Conservation (phyloP, 257 asterid genomes). For the Nicotiana undulata region DNA sequence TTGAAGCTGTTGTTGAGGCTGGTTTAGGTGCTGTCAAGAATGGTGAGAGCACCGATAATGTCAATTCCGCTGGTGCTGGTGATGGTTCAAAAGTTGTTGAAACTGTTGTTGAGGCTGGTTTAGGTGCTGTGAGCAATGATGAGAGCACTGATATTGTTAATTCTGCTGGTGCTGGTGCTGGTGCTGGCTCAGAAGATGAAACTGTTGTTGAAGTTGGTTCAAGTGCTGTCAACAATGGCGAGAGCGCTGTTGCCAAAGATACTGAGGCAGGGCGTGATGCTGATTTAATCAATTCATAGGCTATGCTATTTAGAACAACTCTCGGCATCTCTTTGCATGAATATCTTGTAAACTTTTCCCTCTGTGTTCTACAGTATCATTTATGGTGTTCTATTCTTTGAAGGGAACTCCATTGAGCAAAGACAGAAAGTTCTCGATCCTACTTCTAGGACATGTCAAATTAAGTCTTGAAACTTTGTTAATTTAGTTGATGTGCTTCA, state of each 20-base stretch:
- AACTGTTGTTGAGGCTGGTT: background rate
- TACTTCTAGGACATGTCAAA: background rate
- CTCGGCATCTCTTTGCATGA: background rate
- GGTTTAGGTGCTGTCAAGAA: background rate
- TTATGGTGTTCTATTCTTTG: background rate
- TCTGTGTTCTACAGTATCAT: background rate
- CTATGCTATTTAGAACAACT: background rate
- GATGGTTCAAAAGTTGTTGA: background rate
- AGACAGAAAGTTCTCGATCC: background rate
- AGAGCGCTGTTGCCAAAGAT: background rate
- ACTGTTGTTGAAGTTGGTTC: background rate
- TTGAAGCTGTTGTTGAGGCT: conserved; percentile 1
- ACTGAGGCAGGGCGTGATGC: background rate
- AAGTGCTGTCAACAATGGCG: background rate
- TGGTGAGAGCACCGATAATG: background rate
- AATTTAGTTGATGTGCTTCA: background rate
- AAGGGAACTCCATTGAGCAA: background rate
- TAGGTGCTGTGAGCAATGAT: background rate
- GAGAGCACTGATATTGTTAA: background rate
- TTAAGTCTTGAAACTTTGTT: background rate
- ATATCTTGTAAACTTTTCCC: background rate
- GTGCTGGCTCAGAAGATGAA: background rate
- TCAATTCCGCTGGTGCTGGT: background rate
- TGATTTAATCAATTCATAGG: background rate
- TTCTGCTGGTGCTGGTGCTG: background rate